Percentiles rank a stretch among this genome's conserved stretches.
phyloP scores from a whole-genome alignment of 2,329 filamentous ascomycete genomes.

The Ampelomyces quisqualis region DNA sequence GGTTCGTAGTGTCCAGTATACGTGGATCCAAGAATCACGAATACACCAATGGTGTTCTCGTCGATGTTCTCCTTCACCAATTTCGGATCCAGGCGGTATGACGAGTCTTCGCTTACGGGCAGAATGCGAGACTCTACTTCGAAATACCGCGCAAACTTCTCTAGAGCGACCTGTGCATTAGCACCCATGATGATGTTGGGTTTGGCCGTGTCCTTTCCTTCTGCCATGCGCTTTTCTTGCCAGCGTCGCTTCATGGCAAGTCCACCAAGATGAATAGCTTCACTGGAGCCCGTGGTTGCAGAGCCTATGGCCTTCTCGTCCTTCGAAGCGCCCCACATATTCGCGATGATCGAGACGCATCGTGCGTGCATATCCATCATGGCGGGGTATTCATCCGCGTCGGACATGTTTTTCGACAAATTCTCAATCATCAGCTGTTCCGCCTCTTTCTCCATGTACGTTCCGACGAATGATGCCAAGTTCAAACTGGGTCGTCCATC shows the following conservation, averaged over 20 bases:
- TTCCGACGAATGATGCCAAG: slow-evolving; percentile 67
- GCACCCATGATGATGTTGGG: slow-evolving; percentile 76
- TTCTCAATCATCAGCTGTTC: slow-evolving; percentile 67
- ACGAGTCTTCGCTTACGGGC: slow-evolving; percentile 62
- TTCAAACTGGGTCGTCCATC: slow-evolving; percentile 64
- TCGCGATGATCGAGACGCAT: slow-evolving; percentile 67
- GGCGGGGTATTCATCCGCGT: slow-evolving; percentile 55
- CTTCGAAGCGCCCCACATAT: slow-evolving; percentile 64
- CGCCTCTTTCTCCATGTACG: slow-evolving; percentile 69
- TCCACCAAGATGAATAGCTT: slow-evolving; percentile 69
- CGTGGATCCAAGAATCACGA: slow-evolving; percentile 69
- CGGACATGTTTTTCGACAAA: slow-evolving; percentile 69
- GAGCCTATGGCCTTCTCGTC: slow-evolving; percentile 66
- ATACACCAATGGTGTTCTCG: slow-evolving; percentile 76
- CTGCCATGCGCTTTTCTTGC: slow-evolving; percentile 62
- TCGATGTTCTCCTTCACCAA: slow-evolving; percentile 67
- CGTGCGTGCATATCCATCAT: slow-evolving; percentile 61
- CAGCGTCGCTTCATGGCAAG: slow-evolving; percentile 71
- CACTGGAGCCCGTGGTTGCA: slow-evolving; percentile 69
- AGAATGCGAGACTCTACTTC: slow-evolving; percentile 68
- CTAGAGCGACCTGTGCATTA: slow-evolving; percentile 70
- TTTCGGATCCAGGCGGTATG: slow-evolving; percentile 63
- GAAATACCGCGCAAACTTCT: slow-evolving; percentile 74
- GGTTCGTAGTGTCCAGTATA: slow-evolving; percentile 75
- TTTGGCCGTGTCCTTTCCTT: slow-evolving; percentile 62